A percentile compares a stretch with the other conserved stretches of the same genome.
Conservation (phyloP, 345 rosid species). For the Eucalyptus pauciflora region DNA sequence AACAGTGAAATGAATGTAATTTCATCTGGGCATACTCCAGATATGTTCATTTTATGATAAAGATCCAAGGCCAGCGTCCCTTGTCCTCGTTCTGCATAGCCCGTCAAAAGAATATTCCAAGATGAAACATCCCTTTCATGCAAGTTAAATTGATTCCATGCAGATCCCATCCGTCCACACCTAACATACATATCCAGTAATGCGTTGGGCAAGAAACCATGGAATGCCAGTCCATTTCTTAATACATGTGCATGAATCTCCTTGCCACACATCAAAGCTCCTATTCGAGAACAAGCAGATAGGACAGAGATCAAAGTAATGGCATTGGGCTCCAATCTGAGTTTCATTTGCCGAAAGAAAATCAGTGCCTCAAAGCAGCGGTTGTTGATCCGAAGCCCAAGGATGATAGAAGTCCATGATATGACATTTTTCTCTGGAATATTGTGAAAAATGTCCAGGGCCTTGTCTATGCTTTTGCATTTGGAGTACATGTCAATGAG, state of each 20-base stretch:
- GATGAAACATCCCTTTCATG: conserved; percentile 46
- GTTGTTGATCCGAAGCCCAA: conserved; percentile 61
- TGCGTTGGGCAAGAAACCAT: conserved; percentile 60
- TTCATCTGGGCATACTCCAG: conserved; percentile 54
- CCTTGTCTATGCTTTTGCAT: conserved; percentile 56
- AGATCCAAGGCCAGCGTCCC: conserved; percentile 48
- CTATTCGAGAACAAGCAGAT: conserved; percentile 80
- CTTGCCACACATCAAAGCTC: conserved; percentile 73
- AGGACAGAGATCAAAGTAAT: conserved; percentile 59
- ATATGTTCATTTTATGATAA: conserved; percentile 47
- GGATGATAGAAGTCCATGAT: conserved; percentile 77
- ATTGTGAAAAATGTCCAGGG: conserved; percentile 49
- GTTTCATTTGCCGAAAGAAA: conserved; percentile 56
- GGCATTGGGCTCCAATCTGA: conserved; percentile 44
- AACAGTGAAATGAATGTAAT: conserved; percentile 61
- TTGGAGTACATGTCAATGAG: conserved; percentile 84
- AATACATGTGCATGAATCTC: conserved; percentile 65
- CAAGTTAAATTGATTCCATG: conserved; percentile 49
- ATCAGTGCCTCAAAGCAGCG: conserved; percentile 68
- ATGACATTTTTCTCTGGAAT: conserved; percentile 62
- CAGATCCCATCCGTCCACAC: conserved; percentile 61
- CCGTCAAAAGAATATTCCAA: conserved; percentile 81
- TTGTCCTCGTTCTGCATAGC: conserved; percentile 55
- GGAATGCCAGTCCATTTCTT: conserved; percentile 36
- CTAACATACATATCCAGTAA: conserved; percentile 72